Percentiles rank a stretch among this genome's conserved stretches.
Evolutionary conservation across 2,329 filamentous ascomycete genomes (phyloP).

Genomic region (Claviceps maximensis): DNA sequence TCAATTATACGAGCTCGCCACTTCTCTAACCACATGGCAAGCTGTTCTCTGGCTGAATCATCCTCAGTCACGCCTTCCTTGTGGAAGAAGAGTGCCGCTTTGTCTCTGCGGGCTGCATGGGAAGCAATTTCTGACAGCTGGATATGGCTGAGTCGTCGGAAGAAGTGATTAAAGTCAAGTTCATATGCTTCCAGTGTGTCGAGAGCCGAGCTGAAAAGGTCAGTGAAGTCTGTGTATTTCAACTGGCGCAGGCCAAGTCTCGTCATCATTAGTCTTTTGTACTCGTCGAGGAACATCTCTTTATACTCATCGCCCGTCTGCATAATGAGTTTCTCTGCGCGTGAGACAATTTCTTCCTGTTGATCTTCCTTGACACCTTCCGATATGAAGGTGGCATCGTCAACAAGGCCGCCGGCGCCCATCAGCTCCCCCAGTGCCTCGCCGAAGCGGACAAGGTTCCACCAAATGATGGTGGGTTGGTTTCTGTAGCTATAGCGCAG

Average conservation of each 20-base stretch:
- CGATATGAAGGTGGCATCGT: constrained; percentile 56
- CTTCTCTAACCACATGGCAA: constrained; percentile 68
- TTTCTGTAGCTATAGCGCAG: constrained; percentile 86
- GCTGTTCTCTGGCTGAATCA: constrained; percentile 47
- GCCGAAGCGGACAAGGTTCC: constrained; percentile 87
- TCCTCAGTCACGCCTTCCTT: constrained; percentile 52
- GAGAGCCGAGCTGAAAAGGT: constrained; percentile 67
- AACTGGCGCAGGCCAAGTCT: constrained; percentile 62
- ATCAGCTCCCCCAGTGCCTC: constrained; percentile 82
- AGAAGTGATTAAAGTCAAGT: constrained; percentile 90
- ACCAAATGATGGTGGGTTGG: constrained; percentile 95
- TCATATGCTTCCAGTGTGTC: constrained; percentile 71
- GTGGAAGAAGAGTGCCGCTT: constrained; percentile 67
- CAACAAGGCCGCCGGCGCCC: constrained; percentile 59
- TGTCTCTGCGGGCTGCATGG: constrained; percentile 46
- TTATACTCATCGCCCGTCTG: constrained; percentile 79
- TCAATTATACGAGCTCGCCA: constrained; percentile 62
- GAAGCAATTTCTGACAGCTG: constrained; percentile 50
- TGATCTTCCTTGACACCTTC: constrained; percentile 55
- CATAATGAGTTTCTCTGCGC: constrained; percentile 74
- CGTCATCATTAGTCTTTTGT: constrained; percentile 69
- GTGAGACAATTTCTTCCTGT: constrained; percentile 55
- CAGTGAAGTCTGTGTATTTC: constrained; percentile 63
- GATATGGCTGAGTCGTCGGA: constrained; percentile 61
- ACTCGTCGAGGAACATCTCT: constrained; percentile 74